A percentile compares a stretch with the other conserved stretches of the same genome.
Evolutionary conservation across 306 rosid species (phyloP).

Genomic region (Cyclanthera cordifolia): DNA sequence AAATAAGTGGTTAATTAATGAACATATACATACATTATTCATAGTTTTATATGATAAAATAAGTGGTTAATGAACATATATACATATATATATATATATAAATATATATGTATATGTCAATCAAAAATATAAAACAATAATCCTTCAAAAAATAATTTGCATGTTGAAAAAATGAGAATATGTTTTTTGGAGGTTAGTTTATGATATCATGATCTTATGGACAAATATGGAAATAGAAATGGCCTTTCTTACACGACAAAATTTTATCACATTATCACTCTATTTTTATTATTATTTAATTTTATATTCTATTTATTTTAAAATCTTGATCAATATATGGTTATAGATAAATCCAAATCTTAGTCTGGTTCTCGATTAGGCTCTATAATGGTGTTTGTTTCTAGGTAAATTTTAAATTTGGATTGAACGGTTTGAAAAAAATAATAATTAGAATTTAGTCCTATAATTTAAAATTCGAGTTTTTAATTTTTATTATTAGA

Average conservation of each 20-base stretch:
- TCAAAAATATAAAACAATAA: not conserved
- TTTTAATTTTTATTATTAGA: no score
- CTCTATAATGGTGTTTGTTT: no score
- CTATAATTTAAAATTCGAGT: no score
- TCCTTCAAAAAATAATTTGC: not conserved
- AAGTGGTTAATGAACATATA: not conserved
- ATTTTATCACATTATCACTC: not conserved
- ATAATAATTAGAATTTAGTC: no score
- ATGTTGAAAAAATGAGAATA: not conserved
- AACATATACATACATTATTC: not conserved
- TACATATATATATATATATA: no score
- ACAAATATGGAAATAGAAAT: not conserved
- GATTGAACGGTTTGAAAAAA: no score
- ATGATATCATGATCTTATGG: not conserved
- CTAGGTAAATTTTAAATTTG: no score
- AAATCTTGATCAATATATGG: not conserved
- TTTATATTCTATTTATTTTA: not conserved
- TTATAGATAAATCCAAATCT: not conserved
- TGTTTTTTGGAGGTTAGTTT: not conserved
- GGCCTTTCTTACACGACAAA: not conserved
- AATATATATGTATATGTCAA: no score
- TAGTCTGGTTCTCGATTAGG: not conserved
- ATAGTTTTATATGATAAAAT: not conserved
- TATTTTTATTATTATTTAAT: not conserved
- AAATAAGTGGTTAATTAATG: no score